Base-by-base conservation (phyloP, 1,139 yeast species). In the Suhomyces maxii region DNA sequence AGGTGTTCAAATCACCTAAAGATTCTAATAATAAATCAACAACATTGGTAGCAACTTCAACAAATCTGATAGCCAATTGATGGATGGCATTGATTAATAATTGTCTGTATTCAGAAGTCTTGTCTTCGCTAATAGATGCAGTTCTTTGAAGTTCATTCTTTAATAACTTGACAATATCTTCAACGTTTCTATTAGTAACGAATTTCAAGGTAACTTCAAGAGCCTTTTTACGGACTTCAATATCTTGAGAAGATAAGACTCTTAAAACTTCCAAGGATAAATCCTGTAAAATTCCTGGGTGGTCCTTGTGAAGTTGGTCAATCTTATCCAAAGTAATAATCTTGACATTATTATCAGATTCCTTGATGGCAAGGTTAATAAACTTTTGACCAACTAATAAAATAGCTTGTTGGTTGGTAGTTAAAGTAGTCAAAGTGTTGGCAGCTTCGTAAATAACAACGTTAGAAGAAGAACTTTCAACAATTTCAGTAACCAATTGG, bases 391-490 rank as follows among this genome's bases (percentile, higher is more conserved):
- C 98, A 18, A 95, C 91, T 55, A 82, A 77, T 46, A 81, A 70
- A 47, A 91, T 78, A 11, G 87, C 83, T 37, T 80, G 73, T 32
- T 93, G 84, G 52, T 83, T 83, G 42, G 80, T 68, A 14, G 96
- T 82, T 56, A 95, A 77, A 13, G 80, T 77, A 28, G 95, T 83
- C 58, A 95, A 77, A 6, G 97, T 85, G 46, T 85, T 82, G 26
- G 98, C 95, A 32, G 97, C 96, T 69, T 93, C 99, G 63, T 89
- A 91, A 44, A 84, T 81, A 41, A 93, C 97, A 37, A 91, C 85
- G 63, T 86, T 83, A 2, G 84, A 71, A 13, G 49, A 37, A 3
- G 85, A 70, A 37, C 84, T 77, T 52, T 87, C 91, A 51, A 93
- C 74, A 53, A 93, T 72, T 51, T 87, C 95, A 31, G 83, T 73